Percentiles rank a stretch among this genome's conserved stretches.
These are phyloP conservation scores for Hypoxylon sp. DNA, from an alignment of 2,329 filamentous ascomycete species.

Conservation along the genomic window DNA sequence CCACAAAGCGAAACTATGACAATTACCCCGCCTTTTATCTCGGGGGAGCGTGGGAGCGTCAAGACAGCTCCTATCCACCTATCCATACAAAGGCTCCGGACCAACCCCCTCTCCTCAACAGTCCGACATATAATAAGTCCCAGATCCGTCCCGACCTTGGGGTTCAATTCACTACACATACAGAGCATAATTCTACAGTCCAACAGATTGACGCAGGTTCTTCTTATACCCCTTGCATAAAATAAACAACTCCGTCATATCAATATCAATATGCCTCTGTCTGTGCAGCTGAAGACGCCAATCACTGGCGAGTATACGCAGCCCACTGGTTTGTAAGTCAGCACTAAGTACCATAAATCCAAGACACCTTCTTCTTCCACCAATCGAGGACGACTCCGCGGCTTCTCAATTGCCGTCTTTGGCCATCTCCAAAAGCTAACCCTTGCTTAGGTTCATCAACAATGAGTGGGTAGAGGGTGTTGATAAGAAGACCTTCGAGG, in stretches of 20 bases:
- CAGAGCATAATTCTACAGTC: conserved; percentile 8
- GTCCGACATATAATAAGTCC: conserved; percentile 23
- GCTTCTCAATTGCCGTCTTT: conserved; percentile 20
- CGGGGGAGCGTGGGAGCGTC: background rate
- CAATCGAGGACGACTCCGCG: conserved; percentile 20
- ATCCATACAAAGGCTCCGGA: conserved; percentile 18
- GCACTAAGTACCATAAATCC: conserved; percentile 6
- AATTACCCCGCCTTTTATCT: conserved; percentile 42
- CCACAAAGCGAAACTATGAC: conserved; percentile 26
- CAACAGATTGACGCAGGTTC: conserved; percentile 13
- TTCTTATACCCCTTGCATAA: conserved; percentile 26
- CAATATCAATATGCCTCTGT: conserved; percentile 60
- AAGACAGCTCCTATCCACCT: background rate
- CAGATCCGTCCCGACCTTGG: conserved; percentile 2
- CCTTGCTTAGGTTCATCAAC: conserved; percentile 81
- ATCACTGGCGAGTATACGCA: conserved; percentile 71
- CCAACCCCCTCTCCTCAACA: background rate
- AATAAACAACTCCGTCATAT: conserved; percentile 37
- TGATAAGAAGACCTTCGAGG: conserved; percentile 92
- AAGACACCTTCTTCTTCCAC: background rate
- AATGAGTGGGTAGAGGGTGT: conserved; percentile 88
- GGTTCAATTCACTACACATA: background rate
- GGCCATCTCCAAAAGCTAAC: conserved; percentile 47
- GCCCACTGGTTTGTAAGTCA: conserved; percentile 72
- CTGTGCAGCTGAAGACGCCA: conserved; percentile 77